phyloP scores from a whole-genome alignment of 768 basidiomycete genomes.

The Russula olivacea region DNA sequence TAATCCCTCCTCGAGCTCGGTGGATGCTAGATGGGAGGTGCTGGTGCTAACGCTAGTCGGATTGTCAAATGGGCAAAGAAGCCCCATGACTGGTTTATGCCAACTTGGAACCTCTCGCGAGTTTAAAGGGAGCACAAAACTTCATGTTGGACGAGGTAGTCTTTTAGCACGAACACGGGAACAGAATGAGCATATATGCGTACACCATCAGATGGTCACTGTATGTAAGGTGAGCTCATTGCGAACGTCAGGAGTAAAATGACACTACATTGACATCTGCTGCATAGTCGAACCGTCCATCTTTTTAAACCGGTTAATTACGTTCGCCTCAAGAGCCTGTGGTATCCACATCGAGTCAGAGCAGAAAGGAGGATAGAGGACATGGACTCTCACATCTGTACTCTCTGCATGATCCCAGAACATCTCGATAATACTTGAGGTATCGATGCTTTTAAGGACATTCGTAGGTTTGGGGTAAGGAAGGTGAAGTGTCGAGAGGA shows the following conservation, averaged over 20 bases:
- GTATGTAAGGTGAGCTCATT: background rate
- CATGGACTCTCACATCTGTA: background rate
- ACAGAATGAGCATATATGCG: background rate
- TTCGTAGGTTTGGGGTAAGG: constrained; percentile 15
- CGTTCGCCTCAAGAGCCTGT: background rate
- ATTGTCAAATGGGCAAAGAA: background rate
- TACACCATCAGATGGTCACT: constrained; percentile 14
- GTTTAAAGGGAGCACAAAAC: constrained; percentile 4
- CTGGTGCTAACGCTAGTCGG: background rate
- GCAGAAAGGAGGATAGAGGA: background rate
- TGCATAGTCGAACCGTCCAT: background rate
- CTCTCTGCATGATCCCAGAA: constrained; percentile 10
- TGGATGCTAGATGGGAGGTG: background rate
- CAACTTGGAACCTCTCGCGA: background rate
- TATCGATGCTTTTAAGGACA: background rate
- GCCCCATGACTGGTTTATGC: background rate
- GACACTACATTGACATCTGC: constrained; percentile 9
- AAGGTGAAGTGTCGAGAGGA: constrained; percentile 3
- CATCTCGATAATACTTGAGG: constrained; percentile 7
- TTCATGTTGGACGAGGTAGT: background rate
- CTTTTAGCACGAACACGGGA: background rate
- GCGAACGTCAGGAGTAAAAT: background rate
- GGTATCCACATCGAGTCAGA: background rate
- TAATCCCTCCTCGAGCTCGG: constrained; percentile 7
- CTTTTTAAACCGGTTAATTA: background rate